Evolutionary conservation across 495 filamentous ascomycete genomes (phyloP).

Genomic region (Penicilliopsis zonata): DNA sequence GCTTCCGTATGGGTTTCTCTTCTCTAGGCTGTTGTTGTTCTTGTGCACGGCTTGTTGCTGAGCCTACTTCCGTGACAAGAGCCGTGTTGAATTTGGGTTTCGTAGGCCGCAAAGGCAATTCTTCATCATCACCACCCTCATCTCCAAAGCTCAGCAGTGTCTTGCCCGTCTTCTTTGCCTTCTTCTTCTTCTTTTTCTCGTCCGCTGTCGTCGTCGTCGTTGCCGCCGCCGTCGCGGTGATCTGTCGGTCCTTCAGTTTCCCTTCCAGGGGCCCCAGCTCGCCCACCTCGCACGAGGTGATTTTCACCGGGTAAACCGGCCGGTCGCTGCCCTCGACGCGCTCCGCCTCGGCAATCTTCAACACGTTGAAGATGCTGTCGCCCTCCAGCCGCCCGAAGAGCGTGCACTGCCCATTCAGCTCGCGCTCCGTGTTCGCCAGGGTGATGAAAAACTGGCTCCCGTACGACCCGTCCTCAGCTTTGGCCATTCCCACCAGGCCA

Average conservation of each 20-base stretch:
- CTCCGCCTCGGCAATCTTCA: constrained; percentile 84
- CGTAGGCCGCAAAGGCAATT: constrained; percentile 48
- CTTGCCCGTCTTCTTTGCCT: constrained; percentile 63
- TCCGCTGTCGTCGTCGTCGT: constrained; percentile 22
- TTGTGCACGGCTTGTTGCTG: constrained; percentile 3
- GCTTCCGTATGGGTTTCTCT: constrained; percentile 14
- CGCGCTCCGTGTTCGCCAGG: constrained; percentile 62
- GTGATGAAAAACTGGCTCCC: constrained; percentile 97
- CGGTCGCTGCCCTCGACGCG: constrained; percentile 68
- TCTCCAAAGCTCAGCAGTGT: constrained; percentile 85
- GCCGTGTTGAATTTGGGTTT: constrained; percentile 88
- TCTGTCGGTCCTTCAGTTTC: constrained; percentile 66
- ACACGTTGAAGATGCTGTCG: constrained; percentile 89
- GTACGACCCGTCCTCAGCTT: constrained; percentile 60
- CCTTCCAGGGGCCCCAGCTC: constrained; percentile 77
- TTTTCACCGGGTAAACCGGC: constrained; percentile 75
- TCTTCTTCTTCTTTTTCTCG: constrained; percentile 58
- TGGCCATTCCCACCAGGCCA: constrained; percentile 83
- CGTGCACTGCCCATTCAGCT: constrained; percentile 83
- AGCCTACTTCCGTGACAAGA: constrained; percentile 45
- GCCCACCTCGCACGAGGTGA: constrained; percentile 64
- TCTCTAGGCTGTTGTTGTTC: constrained; percentile 1
- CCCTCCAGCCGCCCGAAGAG: constrained; percentile 88
- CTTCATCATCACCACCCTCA: constrained; percentile 54
- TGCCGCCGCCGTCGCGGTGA: constrained; percentile 22